These are phyloP conservation scores for Leishmania guyanensis DNA, from an alignment of 208 protist genomes.

Conservation along the genomic window DNA sequence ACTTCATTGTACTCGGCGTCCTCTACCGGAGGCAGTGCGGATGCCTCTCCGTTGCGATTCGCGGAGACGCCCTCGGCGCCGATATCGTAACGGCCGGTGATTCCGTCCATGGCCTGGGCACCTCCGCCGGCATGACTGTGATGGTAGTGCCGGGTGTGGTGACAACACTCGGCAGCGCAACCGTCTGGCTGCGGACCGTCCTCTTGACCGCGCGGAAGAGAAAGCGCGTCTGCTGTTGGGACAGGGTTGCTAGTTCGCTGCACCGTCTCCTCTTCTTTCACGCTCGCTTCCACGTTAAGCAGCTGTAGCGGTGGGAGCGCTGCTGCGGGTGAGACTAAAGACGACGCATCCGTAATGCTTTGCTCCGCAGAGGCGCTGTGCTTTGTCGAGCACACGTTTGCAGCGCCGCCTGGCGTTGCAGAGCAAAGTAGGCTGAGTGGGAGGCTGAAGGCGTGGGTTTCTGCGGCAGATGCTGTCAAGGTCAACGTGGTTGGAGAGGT, in stretches of 20 bases:
- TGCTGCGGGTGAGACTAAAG: no score
- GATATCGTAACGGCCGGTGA: no score
- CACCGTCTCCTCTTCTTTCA: neutral
- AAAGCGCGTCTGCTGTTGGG: neutral
- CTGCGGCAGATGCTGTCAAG: neutral
- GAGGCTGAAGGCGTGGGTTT: neutral
- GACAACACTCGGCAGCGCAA: neutral
- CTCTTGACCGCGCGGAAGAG: neutral
- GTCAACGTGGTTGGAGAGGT: neutral
- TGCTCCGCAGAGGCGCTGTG: neutral
- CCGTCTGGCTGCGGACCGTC: neutral
- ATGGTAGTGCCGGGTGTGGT: neutral
- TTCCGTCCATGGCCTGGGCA: neutral
- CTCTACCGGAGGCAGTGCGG: neutral
- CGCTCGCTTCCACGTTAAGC: neutral
- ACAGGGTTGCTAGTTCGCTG: neutral
- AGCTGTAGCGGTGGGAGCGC: neutral
- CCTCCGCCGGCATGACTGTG: neutral
- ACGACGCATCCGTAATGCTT: neutral
- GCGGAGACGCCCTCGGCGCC: neutral
- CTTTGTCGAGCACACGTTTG: neutral
- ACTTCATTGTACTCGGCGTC: constrained; percentile 58
- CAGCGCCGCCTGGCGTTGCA: no score
- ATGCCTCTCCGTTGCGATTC: neutral
- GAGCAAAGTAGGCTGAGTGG: neutral